These are phyloP conservation scores for Rhodamnia argentea DNA, from an alignment of 345 rosid genomes.

Conservation along the genomic window DNA sequence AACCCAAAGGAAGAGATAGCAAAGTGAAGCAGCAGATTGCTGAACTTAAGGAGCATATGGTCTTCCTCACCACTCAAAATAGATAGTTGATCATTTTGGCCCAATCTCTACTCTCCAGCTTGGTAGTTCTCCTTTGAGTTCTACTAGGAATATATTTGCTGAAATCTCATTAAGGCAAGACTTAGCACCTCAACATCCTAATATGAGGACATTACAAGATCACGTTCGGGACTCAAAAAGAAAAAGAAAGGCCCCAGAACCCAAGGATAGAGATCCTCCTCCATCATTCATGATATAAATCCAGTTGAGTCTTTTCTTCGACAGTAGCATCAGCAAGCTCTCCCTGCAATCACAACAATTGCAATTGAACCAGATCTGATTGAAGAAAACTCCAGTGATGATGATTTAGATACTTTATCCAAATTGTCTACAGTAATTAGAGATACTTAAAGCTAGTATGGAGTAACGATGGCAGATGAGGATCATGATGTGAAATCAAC, in stretches of 20 bases:
- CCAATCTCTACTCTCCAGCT: neutral
- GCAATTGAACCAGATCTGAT: neutral
- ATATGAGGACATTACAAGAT: too few species aligned
- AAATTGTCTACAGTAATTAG: too few species aligned
- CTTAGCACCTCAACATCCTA: neutral
- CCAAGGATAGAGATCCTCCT: neutral
- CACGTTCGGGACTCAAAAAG: too few species aligned
- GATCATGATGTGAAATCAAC: neutral
- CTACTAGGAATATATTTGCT: neutral
- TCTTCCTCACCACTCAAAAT: too few species aligned
- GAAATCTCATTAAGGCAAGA: neutral
- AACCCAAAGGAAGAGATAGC: too few species aligned
- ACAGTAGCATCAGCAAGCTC: neutral
- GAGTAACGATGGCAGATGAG: neutral
- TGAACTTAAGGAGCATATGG: too few species aligned
- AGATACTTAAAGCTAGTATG: neutral
- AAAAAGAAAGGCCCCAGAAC: neutral
- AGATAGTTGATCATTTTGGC: too few species aligned
- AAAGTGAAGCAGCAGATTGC: too few species aligned
- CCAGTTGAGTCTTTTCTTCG: neutral
- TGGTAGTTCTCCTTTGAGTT: neutral
- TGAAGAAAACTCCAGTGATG: neutral
- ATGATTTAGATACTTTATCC: too few species aligned
- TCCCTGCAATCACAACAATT: neutral
- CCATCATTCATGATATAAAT: neutral